Conservation (phyloP, 1,139 yeast species). For the Meyerozyma elateridarum region DNA sequence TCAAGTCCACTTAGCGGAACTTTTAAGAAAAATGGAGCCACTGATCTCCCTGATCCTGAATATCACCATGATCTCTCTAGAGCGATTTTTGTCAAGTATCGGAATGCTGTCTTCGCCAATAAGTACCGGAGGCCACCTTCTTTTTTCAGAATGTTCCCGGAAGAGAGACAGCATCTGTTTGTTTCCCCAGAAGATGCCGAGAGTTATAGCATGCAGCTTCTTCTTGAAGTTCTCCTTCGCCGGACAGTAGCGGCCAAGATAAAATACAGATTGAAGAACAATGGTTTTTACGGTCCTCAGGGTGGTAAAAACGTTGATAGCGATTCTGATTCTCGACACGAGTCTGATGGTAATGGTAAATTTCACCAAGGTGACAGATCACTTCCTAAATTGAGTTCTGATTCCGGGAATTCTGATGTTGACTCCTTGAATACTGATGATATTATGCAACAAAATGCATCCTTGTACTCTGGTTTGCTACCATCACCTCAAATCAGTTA, state of each 20-base stretch:
- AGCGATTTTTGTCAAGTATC: conserved; percentile 21
- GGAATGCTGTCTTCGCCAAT: conserved; percentile 24
- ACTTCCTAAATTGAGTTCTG: conserved; percentile 2
- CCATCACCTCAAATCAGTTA: conserved; percentile 41
- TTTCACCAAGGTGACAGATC: neutral
- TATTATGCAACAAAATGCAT: conserved; percentile 28
- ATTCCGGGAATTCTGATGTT: conserved; percentile 5
- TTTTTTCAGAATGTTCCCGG: conserved; percentile 28
- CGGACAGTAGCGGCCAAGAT: conserved; percentile 44
- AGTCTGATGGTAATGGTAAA: conserved; percentile 7
- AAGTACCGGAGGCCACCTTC: conserved; percentile 19
- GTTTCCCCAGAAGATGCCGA: conserved; percentile 23
- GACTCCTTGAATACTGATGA: conserved; percentile 27
- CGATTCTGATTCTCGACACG: conserved; percentile 6
- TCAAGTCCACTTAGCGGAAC: conserved; percentile 18
- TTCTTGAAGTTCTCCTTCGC: conserved; percentile 35
- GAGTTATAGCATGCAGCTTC: conserved; percentile 26
- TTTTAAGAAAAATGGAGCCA: conserved; percentile 11
- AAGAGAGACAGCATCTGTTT: conserved; percentile 21
- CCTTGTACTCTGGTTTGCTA: conserved; percentile 28
- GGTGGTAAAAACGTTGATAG: neutral
- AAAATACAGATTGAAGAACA: conserved; percentile 28
- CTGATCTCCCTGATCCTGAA: conserved; percentile 4
- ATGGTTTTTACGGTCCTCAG: no score
- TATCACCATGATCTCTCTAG: conserved; percentile 7